Evolutionary conservation across 2,329 filamentous ascomycete species (phyloP).

Genomic region (Myriosclerotinia duriaeana): DNA sequence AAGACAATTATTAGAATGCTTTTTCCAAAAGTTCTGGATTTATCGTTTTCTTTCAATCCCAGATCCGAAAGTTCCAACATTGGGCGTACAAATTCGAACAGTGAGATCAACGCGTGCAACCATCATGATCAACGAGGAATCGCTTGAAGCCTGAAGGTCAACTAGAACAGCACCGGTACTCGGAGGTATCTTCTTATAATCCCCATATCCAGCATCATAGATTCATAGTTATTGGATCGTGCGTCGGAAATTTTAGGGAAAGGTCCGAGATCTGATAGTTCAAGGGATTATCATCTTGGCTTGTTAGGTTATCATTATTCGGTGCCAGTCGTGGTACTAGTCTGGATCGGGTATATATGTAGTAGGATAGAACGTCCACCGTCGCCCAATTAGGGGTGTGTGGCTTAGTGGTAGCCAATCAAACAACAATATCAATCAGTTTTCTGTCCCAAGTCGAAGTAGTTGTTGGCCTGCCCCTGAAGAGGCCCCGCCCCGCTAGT

Average conservation of each 20-base stretch:
- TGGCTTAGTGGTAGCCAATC: too few species aligned
- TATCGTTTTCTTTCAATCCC: neutral
- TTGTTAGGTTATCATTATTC: neutral
- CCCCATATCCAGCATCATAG: neutral
- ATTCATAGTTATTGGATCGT: neutral
- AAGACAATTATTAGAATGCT: neutral
- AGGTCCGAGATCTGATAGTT: neutral
- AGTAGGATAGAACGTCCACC: too few species aligned
- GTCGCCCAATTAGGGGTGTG: too few species aligned
- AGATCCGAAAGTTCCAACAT: neutral
- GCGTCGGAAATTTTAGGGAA: slow-evolving; percentile 6
- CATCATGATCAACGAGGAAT: neutral
- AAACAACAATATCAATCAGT: too few species aligned
- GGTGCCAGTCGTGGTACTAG: too few species aligned
- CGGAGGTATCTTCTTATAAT: neutral
- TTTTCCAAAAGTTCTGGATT: neutral
- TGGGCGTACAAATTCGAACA: neutral
- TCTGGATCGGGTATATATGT: too few species aligned
- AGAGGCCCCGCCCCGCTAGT: neutral
- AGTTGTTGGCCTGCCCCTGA: neutral
- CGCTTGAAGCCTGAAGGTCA: neutral
- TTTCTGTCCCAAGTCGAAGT: too few species aligned
- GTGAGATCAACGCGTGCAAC: neutral
- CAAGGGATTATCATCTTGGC: neutral
- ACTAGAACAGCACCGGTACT: neutral